These are phyloP conservation scores for Termitomyces sp. DNA, from an alignment of 768 basidiomycete genomes.

Conservation along the genomic window DNA sequence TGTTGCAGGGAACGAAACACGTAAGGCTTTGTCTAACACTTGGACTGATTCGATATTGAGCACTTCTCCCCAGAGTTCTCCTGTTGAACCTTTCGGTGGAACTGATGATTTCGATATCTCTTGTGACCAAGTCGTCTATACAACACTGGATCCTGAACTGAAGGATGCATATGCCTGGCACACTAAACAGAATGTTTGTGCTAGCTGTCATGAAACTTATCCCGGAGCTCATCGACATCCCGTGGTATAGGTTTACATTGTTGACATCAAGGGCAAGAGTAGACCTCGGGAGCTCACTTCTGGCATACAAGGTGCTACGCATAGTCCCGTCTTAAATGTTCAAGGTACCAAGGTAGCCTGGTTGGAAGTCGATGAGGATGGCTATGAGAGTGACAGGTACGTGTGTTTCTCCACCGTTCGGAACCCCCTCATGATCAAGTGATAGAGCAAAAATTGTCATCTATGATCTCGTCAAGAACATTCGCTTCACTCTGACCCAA, in stretches of 20 bases:
- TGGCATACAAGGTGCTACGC: constrained; percentile 80
- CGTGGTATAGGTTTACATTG: constrained; percentile 55
- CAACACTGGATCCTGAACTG: constrained; percentile 77
- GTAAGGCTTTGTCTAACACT: constrained; percentile 35
- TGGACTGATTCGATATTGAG: neutral
- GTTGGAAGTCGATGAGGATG: constrained; percentile 83
- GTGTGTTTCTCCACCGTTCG: neutral
- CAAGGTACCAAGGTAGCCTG: constrained; percentile 75
- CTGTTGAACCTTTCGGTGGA: constrained; percentile 86
- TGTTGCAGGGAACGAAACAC: constrained; percentile 63
- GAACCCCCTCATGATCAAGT: neutral
- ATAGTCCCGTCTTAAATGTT: constrained; percentile 61
- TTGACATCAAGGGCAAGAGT: constrained; percentile 45
- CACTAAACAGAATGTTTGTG: constrained; percentile 76
- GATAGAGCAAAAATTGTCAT: constrained; percentile 70
- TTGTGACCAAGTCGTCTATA: constrained; percentile 65
- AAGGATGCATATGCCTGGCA: constrained; percentile 77
- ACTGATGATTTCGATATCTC: constrained; percentile 78
- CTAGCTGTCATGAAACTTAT: neutral
- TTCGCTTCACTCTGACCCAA: constrained; percentile 71
- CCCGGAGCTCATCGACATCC: neutral
- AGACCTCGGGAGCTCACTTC: constrained; percentile 69
- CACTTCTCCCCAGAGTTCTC: constrained; percentile 44
- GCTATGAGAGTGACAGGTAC: constrained; percentile 83
- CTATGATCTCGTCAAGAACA: constrained; percentile 63